These are phyloP conservation scores for Geotrichum cucujoidarum DNA, from an alignment of 1,139 yeast genomes.

Conservation along the genomic window DNA sequence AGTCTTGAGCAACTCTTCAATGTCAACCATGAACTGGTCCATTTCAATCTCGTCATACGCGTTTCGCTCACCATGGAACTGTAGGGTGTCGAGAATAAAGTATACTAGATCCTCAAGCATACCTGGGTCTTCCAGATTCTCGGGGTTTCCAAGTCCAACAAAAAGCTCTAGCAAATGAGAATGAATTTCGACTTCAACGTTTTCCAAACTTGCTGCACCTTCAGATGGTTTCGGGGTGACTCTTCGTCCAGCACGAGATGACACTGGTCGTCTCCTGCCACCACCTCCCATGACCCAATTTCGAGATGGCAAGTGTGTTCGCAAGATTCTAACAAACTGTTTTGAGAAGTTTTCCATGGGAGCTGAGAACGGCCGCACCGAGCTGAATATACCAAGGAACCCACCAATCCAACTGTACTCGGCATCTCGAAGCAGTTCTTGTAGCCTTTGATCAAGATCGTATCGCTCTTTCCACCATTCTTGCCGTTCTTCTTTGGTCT, in stretches of 20 bases:
- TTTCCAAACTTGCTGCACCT: conserved; percentile 5
- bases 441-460: conserved; percentile 53
- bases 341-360: conserved; percentile 39
- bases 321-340: conserved; percentile 38
- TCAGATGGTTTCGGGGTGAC: conserved; percentile 1
- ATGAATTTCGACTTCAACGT: conserved; percentile 41
- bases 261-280: conserved; percentile 7
- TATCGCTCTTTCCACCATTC: conserved; percentile 77
- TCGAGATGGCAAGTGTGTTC: conserved; percentile 36
- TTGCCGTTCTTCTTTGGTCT: conserved; percentile 58
- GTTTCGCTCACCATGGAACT: conserved; percentile 59
- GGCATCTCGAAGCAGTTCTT: conserved; percentile 50
- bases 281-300: conserved; percentile 18
- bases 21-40: conserved; percentile 44
- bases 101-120: conserved; percentile 60
- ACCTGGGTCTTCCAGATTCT: conserved; percentile 37
- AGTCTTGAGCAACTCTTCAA: conserved; percentile 44
- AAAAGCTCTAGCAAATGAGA: conserved; percentile 51
- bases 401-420: conserved; percentile 82
- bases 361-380: conserved; percentile 30
- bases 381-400: conserved; percentile 56
- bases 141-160: conserved; percentile 43
- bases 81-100: conserved; percentile 55
- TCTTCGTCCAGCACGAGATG: conserved; percentile 6
- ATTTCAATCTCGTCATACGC: conserved; percentile 62